Evolutionary conservation across 208 protist species (phyloP), one percentile per base, ranked within the genome.

Genomic region (Vickermania ingenoplastis): DNA sequence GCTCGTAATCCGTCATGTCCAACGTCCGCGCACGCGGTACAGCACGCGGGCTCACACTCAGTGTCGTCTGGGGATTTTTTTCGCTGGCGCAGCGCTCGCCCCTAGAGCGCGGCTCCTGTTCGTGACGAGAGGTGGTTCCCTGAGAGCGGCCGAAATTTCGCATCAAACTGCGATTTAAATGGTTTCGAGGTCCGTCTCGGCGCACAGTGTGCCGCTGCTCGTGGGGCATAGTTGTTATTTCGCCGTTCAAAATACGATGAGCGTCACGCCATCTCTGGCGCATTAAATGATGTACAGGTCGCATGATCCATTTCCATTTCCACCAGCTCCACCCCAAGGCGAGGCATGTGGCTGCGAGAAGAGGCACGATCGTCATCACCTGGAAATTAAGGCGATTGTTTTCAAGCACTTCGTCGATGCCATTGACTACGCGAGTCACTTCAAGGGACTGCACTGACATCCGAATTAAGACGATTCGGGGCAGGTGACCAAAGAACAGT

Each of bases 331-430:
- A 79, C 22, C 69, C 31, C 14, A 65, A 41, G 1, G 71, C 28
- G 23, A 77, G 31, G 0, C 68, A 56, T 0, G 67, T 61, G 0
- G 69, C 59, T 5, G 59, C 59, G 14, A 89, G 63, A 2, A 89
- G 61, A 2, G 81, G 85, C 53, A 84, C 66, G 61, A 88, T 69
- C 13, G 81, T 76, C 79, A 89, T 89, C 13, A 92, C 59, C 61
- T 85, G 80, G 59, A 89, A 89, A 50, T 89, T 92, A 30, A 92
- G 57, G 49, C 87, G 81, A 63, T 89, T 92, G 58, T 77, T 74
- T 45, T 82, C 79, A 31, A 92, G 72, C 30, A 89, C 79, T 62
- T 89, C 81, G 26, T 88, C 81, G n/a, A 88, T 87, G 36, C 72
- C 71, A 31, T 85, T 88, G 21, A 77, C 68, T n/a, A 89, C 81